Conservation (phyloP, 164 flowering plant species). For the Vitis amurensis region DNA sequence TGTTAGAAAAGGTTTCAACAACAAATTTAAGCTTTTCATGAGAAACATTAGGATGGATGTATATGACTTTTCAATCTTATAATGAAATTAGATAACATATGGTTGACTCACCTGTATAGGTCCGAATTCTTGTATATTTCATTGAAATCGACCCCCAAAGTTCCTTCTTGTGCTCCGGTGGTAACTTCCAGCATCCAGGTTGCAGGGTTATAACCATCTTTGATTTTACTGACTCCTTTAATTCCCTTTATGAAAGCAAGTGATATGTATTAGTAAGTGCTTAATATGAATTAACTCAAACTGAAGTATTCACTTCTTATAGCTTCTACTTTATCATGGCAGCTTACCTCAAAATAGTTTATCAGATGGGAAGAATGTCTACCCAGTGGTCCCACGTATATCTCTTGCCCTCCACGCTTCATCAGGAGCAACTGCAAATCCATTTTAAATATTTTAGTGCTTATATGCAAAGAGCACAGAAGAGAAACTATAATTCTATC, state of each 20-base stretch:
- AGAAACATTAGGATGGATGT: too few relatives aligned
- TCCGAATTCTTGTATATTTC: slow-evolving; percentile 22
- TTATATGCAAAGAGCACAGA: neutral
- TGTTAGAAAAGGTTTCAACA: neutral
- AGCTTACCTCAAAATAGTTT: slow-evolving; percentile 54
- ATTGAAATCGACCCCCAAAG: slow-evolving; percentile 23
- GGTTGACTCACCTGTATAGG: too few relatives aligned
- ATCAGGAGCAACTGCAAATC: slow-evolving; percentile 46
- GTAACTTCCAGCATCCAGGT: slow-evolving; percentile 46
- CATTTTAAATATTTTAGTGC: neutral
- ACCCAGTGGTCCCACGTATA: slow-evolving; percentile 58
- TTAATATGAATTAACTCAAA: too few relatives aligned
- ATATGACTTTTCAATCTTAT: too few relatives aligned
- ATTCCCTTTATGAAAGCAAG: slow-evolving; percentile 9
- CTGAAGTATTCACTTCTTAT: too few relatives aligned
- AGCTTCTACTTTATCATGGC: neutral
- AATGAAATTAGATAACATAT: too few relatives aligned
- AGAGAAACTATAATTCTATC: neutral
- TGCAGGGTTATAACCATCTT: slow-evolving; percentile 44
- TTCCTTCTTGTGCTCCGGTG: slow-evolving; percentile 10
- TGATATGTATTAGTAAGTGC: neutral
- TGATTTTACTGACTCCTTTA: slow-evolving; percentile 8
- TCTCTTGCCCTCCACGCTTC: slow-evolving; percentile 56
- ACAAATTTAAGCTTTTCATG: too few relatives aligned
- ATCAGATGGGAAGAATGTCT: slow-evolving; percentile 41